Evolutionary conservation across 108 stramenopile genomes (phyloP).

Genomic region (Cyclotella cryptica): DNA sequence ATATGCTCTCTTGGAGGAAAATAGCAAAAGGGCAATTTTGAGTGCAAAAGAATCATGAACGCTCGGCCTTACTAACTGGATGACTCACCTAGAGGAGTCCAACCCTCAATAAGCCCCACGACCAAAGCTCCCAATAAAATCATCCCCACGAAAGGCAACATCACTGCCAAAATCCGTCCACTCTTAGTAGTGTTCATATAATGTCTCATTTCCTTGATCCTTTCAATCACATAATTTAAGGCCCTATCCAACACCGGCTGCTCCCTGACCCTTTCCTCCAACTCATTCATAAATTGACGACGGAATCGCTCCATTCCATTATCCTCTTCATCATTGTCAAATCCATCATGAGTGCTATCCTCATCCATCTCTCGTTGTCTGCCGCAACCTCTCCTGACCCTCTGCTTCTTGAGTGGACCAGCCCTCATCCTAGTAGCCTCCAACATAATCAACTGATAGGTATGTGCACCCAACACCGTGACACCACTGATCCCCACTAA

Average conservation of each 20-base stretch:
- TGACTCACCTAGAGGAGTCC: slow-evolving; percentile 56
- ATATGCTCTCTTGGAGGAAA: slow-evolving; percentile 62
- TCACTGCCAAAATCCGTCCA: slow-evolving; percentile 67
- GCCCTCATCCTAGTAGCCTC: slow-evolving; percentile 78
- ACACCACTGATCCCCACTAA: slow-evolving; percentile 79
- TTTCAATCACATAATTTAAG: slow-evolving; percentile 16
- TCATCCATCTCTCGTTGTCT: background rate
- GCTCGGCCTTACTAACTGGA: background rate
- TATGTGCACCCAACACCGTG: slow-evolving; percentile 86
- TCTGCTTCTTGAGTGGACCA: slow-evolving; percentile 10
- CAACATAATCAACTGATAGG: slow-evolving; percentile 82
- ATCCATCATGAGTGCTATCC: background rate
- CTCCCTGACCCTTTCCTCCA: slow-evolving; percentile 47
- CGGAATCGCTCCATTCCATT: slow-evolving; percentile 26
- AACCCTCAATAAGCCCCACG: slow-evolving; percentile 81
- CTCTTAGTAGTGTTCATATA: slow-evolving; percentile 68
- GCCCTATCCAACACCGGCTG: slow-evolving; percentile 37
- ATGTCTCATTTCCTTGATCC: slow-evolving; percentile 49
- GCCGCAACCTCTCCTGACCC: slow-evolving; percentile 4
- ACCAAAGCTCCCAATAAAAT: slow-evolving; percentile 76
- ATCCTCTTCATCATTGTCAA: slow-evolving; percentile 21
- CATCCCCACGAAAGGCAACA: slow-evolving; percentile 83
- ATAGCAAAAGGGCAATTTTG: background rate
- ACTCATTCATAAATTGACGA: slow-evolving; percentile 46
- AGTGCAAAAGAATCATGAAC: background rate